A percentile compares a stretch with the other conserved stretches of the same genome.
These are phyloP conservation scores for Phytophthora citricola DNA, from an alignment of 352 stramenopile species.

Conservation along the genomic window DNA sequence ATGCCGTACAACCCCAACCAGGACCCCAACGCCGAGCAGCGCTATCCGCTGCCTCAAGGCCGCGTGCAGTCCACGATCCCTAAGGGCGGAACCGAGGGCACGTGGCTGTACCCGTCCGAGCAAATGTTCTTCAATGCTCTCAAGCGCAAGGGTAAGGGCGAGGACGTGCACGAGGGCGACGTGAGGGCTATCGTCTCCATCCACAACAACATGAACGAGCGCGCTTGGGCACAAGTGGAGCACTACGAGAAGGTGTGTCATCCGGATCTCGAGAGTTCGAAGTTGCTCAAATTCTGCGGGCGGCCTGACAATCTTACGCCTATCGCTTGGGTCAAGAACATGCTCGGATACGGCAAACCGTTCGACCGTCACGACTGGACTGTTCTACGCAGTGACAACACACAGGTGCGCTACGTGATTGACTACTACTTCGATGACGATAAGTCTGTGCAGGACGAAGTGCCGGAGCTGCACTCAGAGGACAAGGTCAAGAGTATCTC, in stretches of 20 bases:
- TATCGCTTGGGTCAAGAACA: constrained; percentile 93
- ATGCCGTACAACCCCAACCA: constrained; percentile 98
- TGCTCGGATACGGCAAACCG: constrained; percentile 86
- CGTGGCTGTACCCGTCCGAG: constrained; percentile 98
- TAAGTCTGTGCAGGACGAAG: constrained; percentile 75
- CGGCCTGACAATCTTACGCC: constrained; percentile 96
- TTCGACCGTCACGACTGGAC: constrained; percentile 99
- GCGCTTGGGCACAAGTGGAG: constrained; percentile 96
- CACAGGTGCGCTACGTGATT: constrained; percentile 97
- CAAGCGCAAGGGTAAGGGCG: constrained; percentile 96
- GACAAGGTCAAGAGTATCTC: constrained; percentile 90
- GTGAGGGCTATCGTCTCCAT: constrained; percentile 97
- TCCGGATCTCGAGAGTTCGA: constrained; percentile 73
- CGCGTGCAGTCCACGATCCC: constrained; percentile 97
- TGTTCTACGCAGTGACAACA: constrained; percentile 89
- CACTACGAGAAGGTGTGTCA: constrained; percentile 96
- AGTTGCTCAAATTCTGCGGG: constrained; percentile 97
- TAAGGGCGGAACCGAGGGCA: constrained; percentile 94
- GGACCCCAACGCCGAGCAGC: constrained; percentile 92
- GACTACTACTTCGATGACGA: constrained; percentile 98
- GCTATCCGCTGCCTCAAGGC: constrained; percentile 90
- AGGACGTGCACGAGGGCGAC: constrained; percentile 95
- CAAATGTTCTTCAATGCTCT: constrained; percentile 99
- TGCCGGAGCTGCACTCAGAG: constrained; percentile 85
- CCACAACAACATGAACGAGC: constrained; percentile 99